These are phyloP conservation scores for Globisporangium parvum DNA, from an alignment of 352 stramenopile genomes.

Conservation along the genomic window DNA sequence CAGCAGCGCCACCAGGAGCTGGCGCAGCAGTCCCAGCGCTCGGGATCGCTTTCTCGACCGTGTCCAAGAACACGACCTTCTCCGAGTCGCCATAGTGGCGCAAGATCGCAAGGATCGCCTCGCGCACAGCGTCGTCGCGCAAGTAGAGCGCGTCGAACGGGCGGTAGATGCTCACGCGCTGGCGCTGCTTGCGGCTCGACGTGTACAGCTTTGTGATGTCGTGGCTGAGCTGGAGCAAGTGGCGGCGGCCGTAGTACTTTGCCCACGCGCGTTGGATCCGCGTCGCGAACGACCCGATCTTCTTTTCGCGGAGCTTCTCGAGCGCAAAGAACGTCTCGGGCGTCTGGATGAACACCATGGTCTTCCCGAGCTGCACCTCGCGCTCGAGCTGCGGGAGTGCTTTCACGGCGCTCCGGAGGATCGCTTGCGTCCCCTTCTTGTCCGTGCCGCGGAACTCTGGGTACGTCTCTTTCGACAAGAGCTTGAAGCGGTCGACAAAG, in stretches of 20 bases:
- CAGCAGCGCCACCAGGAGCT: conserved; percentile 10
- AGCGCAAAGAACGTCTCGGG: conserved; percentile 87
- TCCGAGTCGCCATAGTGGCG: conserved; percentile 71
- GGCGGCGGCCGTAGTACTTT: conserved; percentile 67
- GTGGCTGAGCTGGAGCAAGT: conserved; percentile 77
- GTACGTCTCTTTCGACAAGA: conserved; percentile 81
- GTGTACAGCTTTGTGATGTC: conserved; percentile 86
- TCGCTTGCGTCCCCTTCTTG: conserved; percentile 79
- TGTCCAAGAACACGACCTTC: conserved; percentile 81
- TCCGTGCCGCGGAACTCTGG: conserved; percentile 74
- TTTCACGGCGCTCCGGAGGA: conserved; percentile 74
- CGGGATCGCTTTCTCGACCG: conserved; percentile 54
- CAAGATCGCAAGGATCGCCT: conserved; percentile 63
- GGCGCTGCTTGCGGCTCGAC: conserved; percentile 72
- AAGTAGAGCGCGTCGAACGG: conserved; percentile 85
- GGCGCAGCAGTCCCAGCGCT: conserved; percentile 9
- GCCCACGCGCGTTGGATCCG: conserved; percentile 84
- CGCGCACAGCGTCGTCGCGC: conserved; percentile 47
- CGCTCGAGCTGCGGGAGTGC: conserved; percentile 57
- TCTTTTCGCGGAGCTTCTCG: conserved; percentile 83
- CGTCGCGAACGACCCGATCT: conserved; percentile 64
- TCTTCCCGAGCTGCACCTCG: conserved; percentile 85
- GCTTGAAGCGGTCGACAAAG: conserved; percentile 80
- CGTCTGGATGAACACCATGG: conserved; percentile 90
- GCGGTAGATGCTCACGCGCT: conserved; percentile 83